Conservation (phyloP, 1,284 basidiomycete genomes). For the Moesziomyces parantarcticus region DNA sequence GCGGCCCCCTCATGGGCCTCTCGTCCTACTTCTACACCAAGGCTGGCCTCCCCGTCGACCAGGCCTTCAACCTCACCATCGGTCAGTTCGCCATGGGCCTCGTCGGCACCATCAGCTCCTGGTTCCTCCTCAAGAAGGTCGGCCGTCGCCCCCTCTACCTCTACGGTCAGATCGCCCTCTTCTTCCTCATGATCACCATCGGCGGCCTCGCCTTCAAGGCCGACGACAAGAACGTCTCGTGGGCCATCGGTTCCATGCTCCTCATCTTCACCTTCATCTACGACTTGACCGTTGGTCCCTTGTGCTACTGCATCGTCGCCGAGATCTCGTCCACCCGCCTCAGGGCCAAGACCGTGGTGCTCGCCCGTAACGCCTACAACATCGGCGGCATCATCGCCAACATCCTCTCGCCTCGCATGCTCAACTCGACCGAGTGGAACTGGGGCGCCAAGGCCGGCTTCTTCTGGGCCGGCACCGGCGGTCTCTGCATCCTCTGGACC, state of each 20-base stretch:
- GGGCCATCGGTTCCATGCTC: constrained; percentile 70
- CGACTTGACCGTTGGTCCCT: constrained; percentile 68
- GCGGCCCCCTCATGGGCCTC: constrained; percentile 63
- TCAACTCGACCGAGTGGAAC: constrained; percentile 69
- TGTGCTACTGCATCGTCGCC: constrained; percentile 70
- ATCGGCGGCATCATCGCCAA: constrained; percentile 66
- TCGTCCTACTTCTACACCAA: constrained; percentile 69
- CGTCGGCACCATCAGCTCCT: constrained; percentile 68
- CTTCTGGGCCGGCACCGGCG: constrained; percentile 68
- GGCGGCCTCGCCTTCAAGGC: constrained; percentile 68
- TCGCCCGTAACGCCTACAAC: constrained; percentile 71
- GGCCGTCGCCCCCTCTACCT: constrained; percentile 71
- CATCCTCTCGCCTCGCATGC: constrained; percentile 70
- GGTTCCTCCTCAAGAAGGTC: constrained; percentile 69
- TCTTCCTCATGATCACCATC: constrained; percentile 70
- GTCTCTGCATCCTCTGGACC: constrained; percentile 68
- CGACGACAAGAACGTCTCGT: constrained; percentile 31
- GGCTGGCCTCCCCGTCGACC: constrained; percentile 68
- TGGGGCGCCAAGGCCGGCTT: constrained; percentile 69
- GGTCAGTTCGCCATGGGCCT: constrained; percentile 68
- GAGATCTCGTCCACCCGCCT: constrained; percentile 71
- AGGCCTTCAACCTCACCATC: constrained; percentile 69
- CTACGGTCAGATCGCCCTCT: constrained; percentile 69
- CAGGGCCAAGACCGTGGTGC: constrained; percentile 72
- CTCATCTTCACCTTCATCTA: constrained; percentile 70